Evolutionary conservation across 345 rosid species (phyloP).

Genomic region (Populus deltoides): DNA sequence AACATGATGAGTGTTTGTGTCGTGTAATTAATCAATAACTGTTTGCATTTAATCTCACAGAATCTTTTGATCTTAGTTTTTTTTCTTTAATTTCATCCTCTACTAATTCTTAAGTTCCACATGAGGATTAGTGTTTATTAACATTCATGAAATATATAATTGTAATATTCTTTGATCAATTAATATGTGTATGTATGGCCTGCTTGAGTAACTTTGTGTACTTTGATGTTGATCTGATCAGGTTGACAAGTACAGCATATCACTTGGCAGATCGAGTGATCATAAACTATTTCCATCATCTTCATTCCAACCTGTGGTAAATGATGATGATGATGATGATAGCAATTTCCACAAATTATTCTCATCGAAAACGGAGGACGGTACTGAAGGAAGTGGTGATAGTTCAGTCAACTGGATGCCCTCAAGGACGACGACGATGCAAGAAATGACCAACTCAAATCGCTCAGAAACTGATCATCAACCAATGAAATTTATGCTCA

Average conservation of each 20-base stretch:
- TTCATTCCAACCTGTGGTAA: conserved; percentile 3
- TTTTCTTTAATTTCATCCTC: not conserved
- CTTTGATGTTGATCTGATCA: not conserved
- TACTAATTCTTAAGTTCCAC: not conserved
- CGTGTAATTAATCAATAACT: not conserved
- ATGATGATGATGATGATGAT: not conserved
- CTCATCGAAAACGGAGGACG: conserved; percentile 7
- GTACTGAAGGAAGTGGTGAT: not conserved
- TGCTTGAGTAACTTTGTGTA: not conserved
- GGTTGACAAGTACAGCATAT: conserved; percentile 10
- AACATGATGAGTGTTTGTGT: not conserved
- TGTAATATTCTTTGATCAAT: not conserved
- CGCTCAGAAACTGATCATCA: not conserved
- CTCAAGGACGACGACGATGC: conserved; percentile 45
- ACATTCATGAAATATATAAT: not conserved
- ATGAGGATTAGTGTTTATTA: not conserved
- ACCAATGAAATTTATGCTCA: conserved; percentile 5
- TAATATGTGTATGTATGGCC: not conserved
- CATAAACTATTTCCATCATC: conserved; percentile 2
- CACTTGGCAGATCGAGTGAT: conserved; percentile 4
- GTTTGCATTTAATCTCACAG: not conserved
- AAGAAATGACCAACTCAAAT: conserved; percentile 31
- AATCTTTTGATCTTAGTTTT: not conserved
- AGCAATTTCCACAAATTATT: not conserved
- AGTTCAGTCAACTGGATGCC: conserved; percentile 41